A percentile compares a stretch with the other conserved stretches of the same genome.
These are phyloP conservation scores for Gardenia jasminoides DNA, from an alignment of 257 asterid species.

Conservation along the genomic window DNA sequence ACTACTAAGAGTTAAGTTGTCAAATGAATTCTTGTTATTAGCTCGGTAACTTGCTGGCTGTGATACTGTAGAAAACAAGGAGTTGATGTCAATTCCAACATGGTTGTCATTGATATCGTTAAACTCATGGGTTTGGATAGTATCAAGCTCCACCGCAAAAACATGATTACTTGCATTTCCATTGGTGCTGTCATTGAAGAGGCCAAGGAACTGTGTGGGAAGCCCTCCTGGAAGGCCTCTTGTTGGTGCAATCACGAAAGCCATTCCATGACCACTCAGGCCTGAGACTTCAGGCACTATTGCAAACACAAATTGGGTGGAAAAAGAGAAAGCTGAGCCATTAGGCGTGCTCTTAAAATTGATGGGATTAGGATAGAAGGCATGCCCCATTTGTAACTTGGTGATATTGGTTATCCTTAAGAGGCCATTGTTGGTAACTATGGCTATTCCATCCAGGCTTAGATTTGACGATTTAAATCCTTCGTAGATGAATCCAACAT, in stretches of 20 bases:
- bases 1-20: conserved; percentile 1
- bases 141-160: conserved; percentile 17
- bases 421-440: too few relatives aligned
- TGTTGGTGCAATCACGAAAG: conserved; percentile 17
- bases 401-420: too few relatives aligned
- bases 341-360: too few relatives aligned
- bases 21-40: background rate
- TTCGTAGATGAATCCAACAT: too few relatives aligned
- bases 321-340: too few relatives aligned
- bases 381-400: too few relatives aligned
- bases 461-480: too few relatives aligned
- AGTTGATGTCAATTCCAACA: conserved; percentile 23
- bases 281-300: too few relatives aligned
- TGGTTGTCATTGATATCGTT: conserved; percentile 26
- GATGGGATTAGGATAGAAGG: too few relatives aligned
- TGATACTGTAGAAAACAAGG: conserved; percentile 3
- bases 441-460: too few relatives aligned
- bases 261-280: conserved; percentile 20
- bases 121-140: conserved; percentile 4
- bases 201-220: conserved; percentile 19
- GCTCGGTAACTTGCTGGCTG: conserved; percentile 14
- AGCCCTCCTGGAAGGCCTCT: conserved; percentile 17
- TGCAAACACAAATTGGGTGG: too few relatives aligned
- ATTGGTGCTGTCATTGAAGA: conserved; percentile 7
- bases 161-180: conserved; percentile 12